phyloP scores from a whole-genome alignment of 495 filamentous ascomycete species.

The Penicillium ochrochloron region DNA sequence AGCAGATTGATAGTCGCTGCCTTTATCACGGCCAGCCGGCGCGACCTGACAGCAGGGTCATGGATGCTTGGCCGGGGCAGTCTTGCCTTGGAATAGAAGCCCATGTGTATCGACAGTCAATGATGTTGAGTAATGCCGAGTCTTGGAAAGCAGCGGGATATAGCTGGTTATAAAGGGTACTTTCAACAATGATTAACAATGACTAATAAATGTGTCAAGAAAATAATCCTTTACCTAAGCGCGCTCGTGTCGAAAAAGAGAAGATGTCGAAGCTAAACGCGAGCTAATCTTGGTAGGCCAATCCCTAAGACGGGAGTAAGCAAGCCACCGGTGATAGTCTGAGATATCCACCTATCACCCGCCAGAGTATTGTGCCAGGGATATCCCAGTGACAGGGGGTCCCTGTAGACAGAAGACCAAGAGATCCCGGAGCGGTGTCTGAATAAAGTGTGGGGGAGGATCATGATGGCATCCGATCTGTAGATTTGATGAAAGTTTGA shows the following conservation, averaged over 20 bases:
- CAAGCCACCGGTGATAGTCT: neutral
- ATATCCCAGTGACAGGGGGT: neutral
- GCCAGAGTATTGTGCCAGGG: neutral
- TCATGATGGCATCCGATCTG: no score
- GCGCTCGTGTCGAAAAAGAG: neutral
- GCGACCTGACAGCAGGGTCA: constrained; percentile 28
- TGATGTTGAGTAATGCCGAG: neutral
- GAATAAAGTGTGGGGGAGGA: neutral
- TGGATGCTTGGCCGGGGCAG: constrained; percentile 28
- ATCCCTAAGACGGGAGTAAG: neutral
- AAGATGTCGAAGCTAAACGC: neutral
- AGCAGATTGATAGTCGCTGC: constrained; percentile 28
- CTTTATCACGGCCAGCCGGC: constrained; percentile 28
- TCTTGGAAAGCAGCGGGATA: neutral
- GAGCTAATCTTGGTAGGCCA: neutral
- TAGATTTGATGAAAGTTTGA: neutral
- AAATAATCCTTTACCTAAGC: neutral
- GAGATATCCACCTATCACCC: neutral
- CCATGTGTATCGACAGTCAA: constrained; percentile 4
- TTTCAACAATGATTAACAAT: neutral
- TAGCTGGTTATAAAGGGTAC: no score
- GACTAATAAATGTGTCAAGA: neutral
- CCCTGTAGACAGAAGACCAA: neutral
- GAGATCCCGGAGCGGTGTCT: neutral
- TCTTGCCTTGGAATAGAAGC: constrained; percentile 33